A percentile compares a stretch with the other conserved stretches of the same genome.
These are phyloP conservation scores for Eutypella sp. DNA, from an alignment of 2,329 filamentous ascomycete genomes.

Conservation along the genomic window DNA sequence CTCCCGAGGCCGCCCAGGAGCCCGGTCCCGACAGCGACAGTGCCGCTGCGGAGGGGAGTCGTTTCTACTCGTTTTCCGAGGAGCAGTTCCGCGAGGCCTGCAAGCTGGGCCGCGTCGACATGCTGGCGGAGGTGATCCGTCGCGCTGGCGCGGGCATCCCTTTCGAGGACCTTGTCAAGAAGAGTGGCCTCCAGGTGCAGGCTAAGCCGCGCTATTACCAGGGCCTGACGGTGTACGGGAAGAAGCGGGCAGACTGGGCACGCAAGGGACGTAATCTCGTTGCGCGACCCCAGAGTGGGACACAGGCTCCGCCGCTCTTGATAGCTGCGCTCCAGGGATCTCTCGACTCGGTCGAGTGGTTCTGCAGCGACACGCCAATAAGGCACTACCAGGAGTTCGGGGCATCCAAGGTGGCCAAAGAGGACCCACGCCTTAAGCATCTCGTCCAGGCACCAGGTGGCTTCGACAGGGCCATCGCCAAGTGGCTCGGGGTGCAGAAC, in stretches of 20 bases:
- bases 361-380: conserved; percentile 65
- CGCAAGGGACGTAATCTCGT: conserved; percentile 49
- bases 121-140: conserved; percentile 61
- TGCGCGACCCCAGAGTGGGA: conserved; percentile 32
- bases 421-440: conserved; percentile 58
- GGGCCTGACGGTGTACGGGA: conserved; percentile 60
- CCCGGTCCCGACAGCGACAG: conserved; percentile 14
- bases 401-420: conserved; percentile 50
- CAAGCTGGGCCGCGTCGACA: conserved; percentile 43
- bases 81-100: conserved; percentile 40
- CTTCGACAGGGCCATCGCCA: conserved; percentile 57
- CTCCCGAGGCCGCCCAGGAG: conserved; percentile 28
- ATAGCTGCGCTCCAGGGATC: conserved; percentile 52
- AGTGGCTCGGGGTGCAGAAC: conserved; percentile 56
- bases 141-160: conserved; percentile 64
- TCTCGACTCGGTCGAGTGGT: conserved; percentile 70
- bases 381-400: conserved; percentile 65
- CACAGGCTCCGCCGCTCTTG: conserved; percentile 54
- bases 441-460: conserved; percentile 56
- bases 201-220: conserved; percentile 69
- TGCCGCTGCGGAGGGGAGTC: too few relatives aligned
- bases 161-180: conserved; percentile 60
- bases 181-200: conserved; percentile 57
- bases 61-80: conserved; percentile 35
- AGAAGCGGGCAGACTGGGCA: conserved; percentile 63